phyloP scores from a whole-genome alignment of 2,329 filamentous ascomycete species.

The Cercospora beticola region DNA sequence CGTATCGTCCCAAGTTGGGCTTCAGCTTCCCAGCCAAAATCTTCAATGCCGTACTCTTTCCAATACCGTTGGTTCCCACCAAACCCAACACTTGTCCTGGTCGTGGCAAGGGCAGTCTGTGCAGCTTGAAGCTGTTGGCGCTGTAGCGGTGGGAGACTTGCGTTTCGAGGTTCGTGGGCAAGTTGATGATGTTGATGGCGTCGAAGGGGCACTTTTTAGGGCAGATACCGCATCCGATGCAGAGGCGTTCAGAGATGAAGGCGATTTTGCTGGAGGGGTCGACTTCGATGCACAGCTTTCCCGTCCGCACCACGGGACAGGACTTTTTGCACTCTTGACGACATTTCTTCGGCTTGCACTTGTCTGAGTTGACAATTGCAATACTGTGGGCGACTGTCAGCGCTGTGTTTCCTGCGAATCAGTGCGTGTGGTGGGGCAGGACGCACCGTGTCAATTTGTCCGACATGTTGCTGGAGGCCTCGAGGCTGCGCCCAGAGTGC shows the following conservation, averaged over 20 bases:
- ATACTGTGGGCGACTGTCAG: constrained; percentile 61
- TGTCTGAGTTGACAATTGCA: constrained; percentile 98
- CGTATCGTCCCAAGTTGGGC: constrained; percentile 91
- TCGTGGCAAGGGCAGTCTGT: constrained; percentile 91
- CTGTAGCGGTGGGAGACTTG: constrained; percentile 98
- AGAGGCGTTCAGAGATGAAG: constrained; percentile 94
- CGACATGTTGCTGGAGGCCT: constrained; percentile 61
- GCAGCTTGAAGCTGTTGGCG: constrained; percentile 99
- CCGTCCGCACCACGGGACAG: constrained; percentile 93
- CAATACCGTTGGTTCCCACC: constrained; percentile 99
- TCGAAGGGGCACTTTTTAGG: constrained; percentile 99
- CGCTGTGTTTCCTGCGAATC: neutral
- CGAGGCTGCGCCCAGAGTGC: constrained; percentile 6
- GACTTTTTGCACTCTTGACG: constrained; percentile 95
- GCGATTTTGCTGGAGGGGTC: constrained; percentile 84
- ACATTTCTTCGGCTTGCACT: constrained; percentile 76
- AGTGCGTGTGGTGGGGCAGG: neutral
- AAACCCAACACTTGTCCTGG: constrained; percentile 94
- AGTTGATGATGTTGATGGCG: constrained; percentile 99
- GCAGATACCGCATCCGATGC: constrained; percentile 99
- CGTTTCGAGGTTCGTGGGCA: constrained; percentile 97
- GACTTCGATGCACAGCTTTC: constrained; percentile 97
- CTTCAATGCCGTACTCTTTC: constrained; percentile 99
- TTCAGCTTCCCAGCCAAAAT: constrained; percentile 98
- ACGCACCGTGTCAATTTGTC: constrained; percentile 85